Conservation (phyloP, 257 asterid genomes). For the Solanum appendiculatum region DNA sequence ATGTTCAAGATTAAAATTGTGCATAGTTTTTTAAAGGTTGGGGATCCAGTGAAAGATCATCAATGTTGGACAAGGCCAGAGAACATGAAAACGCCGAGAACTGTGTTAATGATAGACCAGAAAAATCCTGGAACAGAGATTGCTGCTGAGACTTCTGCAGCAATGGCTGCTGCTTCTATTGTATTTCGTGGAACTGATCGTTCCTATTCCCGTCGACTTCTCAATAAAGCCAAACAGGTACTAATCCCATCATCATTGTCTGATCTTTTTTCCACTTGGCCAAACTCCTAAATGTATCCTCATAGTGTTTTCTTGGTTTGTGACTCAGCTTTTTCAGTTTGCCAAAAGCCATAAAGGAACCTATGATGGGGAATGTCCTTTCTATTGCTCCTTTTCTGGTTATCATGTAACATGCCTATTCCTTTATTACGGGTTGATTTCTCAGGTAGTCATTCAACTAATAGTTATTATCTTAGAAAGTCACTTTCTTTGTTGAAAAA, state of each 20-base stretch:
- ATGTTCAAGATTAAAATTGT: not conserved
- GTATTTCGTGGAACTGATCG: slow-evolving; percentile 30
- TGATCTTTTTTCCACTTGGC: not conserved
- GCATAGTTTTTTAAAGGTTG: slow-evolving; percentile 40
- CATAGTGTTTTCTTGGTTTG: not conserved
- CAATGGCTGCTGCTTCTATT: slow-evolving; percentile 65
- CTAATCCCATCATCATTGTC: not conserved
- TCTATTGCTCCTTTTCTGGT: slow-evolving; percentile 87
- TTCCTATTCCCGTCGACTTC: slow-evolving; percentile 32
- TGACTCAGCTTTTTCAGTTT: slow-evolving; percentile 47
- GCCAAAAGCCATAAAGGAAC: slow-evolving; percentile 58
- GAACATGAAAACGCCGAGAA: slow-evolving; percentile 62
- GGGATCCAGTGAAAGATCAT: slow-evolving; percentile 70
- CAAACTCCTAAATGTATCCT: not conserved
- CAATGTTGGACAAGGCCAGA: slow-evolving; percentile 77
- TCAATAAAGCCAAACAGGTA: slow-evolving; percentile 36
- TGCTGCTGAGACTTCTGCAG: slow-evolving; percentile 73
- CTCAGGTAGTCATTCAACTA: not conserved
- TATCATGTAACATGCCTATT: slow-evolving; percentile 33
- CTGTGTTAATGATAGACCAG: slow-evolving; percentile 38
- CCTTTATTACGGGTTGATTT: not conserved
- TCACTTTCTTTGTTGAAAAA: not conserved
- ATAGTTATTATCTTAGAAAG: not conserved
- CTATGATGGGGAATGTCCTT: slow-evolving; percentile 86
- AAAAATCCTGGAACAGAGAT: slow-evolving; percentile 66